phyloP scores from a whole-genome alignment of 495 filamentous ascomycete species.

The Aspergillus incahuasiensis region DNA sequence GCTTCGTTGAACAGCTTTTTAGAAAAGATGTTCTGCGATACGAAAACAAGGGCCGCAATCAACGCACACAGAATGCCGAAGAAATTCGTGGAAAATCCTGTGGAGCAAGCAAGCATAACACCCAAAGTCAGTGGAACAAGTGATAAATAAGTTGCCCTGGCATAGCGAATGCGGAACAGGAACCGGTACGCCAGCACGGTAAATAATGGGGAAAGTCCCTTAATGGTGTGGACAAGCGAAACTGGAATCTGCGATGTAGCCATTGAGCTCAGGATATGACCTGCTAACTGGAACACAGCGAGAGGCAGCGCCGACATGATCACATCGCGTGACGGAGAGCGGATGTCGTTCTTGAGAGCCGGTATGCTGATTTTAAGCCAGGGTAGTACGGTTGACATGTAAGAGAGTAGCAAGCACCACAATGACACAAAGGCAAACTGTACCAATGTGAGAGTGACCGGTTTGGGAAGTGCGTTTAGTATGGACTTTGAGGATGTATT shows the following conservation, averaged over 20 bases:
- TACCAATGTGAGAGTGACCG: conserved; percentile 87
- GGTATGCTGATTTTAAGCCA: conserved; percentile 62
- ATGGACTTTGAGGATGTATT: conserved; percentile 98
- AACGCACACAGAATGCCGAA: conserved; percentile 85
- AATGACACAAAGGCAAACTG: conserved; percentile 92
- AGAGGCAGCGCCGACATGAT: conserved; percentile 84
- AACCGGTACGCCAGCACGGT: conserved; percentile 91
- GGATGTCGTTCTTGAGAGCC: conserved; percentile 75
- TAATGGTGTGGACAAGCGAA: conserved; percentile 96
- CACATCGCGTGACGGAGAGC: conserved; percentile 74
- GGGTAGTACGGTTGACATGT: conserved; percentile 66
- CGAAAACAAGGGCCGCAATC: conserved; percentile 84
- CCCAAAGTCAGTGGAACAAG: conserved; percentile 87
- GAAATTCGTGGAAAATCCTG: conserved; percentile 80
- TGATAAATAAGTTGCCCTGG: conserved; percentile 83
- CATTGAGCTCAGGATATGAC: conserved; percentile 89
- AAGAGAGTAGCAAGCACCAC: conserved; percentile 78
- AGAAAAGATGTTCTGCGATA: conserved; percentile 98
- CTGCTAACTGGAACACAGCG: conserved; percentile 86
- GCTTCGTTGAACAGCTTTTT: conserved; percentile 99
- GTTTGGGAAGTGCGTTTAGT: conserved; percentile 85
- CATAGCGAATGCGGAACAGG: conserved; percentile 83
- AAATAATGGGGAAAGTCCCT: conserved; percentile 95
- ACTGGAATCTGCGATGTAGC: conserved; percentile 93
- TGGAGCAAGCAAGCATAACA: conserved; percentile 92